Percentiles rank a stretch among this genome's conserved stretches.
phyloP scores from a whole-genome alignment of 2,329 filamentous ascomycete genomes.

The Cercospora nicotianae region DNA sequence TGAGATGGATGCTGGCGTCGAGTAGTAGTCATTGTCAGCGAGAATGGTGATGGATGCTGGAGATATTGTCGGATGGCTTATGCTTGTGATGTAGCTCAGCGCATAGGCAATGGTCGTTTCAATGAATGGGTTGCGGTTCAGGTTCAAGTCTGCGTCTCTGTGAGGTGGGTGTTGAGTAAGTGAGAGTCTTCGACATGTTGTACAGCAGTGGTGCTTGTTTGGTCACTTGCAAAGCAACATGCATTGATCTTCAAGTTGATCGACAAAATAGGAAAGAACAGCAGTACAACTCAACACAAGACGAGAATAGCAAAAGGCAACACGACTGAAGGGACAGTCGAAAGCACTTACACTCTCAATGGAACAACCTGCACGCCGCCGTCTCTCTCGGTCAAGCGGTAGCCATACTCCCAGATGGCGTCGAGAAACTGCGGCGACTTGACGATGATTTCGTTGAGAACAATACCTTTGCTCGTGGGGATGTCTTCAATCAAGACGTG shows the following conservation, averaged over 20 bases:
- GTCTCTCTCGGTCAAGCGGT: constrained; percentile 66
- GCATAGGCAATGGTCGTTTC: constrained; percentile 87
- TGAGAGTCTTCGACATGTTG: constrained; percentile 9
- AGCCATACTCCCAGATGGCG: constrained; percentile 85
- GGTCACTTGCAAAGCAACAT: constrained; percentile 4
- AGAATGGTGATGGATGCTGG: constrained; percentile 80
- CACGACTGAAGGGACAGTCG: not conserved
- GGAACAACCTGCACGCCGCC: constrained; percentile 83
- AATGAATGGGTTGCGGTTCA: constrained; percentile 77
- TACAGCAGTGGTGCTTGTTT: not conserved
- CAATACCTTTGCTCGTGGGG: constrained; percentile 61
- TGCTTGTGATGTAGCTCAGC: constrained; percentile 72
- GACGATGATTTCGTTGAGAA: constrained; percentile 72
- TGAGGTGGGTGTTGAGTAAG: constrained; percentile 25
- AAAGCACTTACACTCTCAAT: constrained; percentile 67
- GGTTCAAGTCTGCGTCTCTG: constrained; percentile 42
- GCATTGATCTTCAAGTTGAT: constrained; percentile 1
- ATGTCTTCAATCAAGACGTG: constrained; percentile 60
- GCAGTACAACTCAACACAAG: not conserved
- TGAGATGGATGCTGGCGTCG: constrained; percentile 55
- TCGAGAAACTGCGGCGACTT: constrained; percentile 87
- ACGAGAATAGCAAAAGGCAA: not conserved
- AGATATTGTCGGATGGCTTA: constrained; percentile 56
- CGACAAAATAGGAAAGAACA: constrained; percentile 4
- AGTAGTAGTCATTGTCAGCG: constrained; percentile 97